Evolutionary conservation across 768 basidiomycete species (phyloP).

Genomic region (Lactarius trivialis): DNA sequence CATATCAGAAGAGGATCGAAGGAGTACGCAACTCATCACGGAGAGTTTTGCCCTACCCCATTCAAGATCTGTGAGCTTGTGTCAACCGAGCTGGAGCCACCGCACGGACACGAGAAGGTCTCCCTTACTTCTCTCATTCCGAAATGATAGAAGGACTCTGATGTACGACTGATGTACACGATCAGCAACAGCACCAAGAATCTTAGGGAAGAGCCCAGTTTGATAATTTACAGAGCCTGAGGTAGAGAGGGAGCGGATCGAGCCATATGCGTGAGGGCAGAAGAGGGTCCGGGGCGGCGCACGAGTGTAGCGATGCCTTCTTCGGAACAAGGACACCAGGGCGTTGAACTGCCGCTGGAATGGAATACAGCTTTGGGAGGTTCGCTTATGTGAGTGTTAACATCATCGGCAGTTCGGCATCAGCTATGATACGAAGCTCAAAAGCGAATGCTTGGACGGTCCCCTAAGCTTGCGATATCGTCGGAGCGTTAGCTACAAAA

Average conservation of each 20-base stretch:
- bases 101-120: not conserved
- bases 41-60: not conserved
- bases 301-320: not conserved
- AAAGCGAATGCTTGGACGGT: not conserved
- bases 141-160: conserved; percentile 4
- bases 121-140: conserved; percentile 1
- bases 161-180: conserved; percentile 1
- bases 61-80: conserved; percentile 10
- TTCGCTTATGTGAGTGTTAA: not conserved
- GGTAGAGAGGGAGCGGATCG: conserved; percentile 6
- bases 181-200: not conserved
- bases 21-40: not conserved
- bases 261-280: conserved; percentile 2
- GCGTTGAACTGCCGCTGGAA: conserved; percentile 1
- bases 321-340: conserved; percentile 2
- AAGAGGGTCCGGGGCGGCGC: not conserved
- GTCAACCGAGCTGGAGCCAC: conserved; percentile 8
- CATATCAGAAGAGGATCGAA: not conserved
- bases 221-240: not conserved
- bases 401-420: not conserved
- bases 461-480: conserved; percentile 7
- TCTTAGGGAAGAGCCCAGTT: not conserved
- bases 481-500: conserved; percentile 2
- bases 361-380: not conserved
- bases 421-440: not conserved